These are phyloP conservation scores for Pichia pseudocactophila DNA, from an alignment of 805 yeast genomes.

Conservation along the genomic window DNA sequence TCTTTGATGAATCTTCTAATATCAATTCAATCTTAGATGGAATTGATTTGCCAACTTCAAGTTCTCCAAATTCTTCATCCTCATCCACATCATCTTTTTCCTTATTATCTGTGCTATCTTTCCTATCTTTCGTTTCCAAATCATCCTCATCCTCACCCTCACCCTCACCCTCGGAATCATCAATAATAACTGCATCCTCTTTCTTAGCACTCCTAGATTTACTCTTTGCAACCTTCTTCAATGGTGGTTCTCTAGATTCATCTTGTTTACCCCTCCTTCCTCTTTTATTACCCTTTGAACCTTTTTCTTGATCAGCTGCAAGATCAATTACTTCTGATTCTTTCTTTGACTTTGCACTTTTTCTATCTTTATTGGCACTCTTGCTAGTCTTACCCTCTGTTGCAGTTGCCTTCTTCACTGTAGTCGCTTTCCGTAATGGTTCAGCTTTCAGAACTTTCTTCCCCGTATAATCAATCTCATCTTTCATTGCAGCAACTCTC, in stretches of 20 bases:
- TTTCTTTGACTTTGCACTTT: too few species aligned
- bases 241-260: background rate
- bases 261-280: background rate
- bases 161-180: conserved; percentile 1
- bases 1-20: conserved; percentile 45
- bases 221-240: background rate
- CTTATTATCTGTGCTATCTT: background rate
- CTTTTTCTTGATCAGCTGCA: too few species aligned
- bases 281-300: background rate
- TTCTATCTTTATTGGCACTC: too few species aligned
- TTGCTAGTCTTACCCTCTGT: background rate
- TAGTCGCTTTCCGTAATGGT: background rate
- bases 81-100: background rate
- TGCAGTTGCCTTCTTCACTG: background rate
- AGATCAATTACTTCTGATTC: too few species aligned
- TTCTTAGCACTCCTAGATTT: conserved; percentile 1
- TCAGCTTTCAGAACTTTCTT: background rate
- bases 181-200: background rate
- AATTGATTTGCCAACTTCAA: conserved; percentile 13
- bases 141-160: background rate
- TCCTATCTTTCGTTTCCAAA: background rate
- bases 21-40: conserved; percentile 6
- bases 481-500: conserved; percentile 6
- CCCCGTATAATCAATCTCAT: conserved; percentile 1
- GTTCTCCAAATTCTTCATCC: too few species aligned